These are phyloP conservation scores for Botryotinia narcissicola DNA, from an alignment of 2,329 filamentous ascomycete genomes.

Conservation along the genomic window DNA sequence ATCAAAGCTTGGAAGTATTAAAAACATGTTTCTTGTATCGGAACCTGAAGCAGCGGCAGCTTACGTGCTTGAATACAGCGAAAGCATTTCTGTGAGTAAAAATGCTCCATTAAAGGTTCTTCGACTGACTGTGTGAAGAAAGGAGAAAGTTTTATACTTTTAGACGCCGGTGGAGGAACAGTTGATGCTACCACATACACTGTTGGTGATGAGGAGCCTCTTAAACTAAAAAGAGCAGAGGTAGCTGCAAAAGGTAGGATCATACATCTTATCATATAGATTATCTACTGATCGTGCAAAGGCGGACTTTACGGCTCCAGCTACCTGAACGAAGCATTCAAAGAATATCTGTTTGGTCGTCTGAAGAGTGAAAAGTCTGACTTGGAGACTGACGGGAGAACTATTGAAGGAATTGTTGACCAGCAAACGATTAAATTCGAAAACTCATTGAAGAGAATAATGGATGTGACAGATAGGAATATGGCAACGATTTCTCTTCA, in stretches of 20 bases:
- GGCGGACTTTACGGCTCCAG: slow-evolving; percentile 24
- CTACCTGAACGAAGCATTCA: slow-evolving; percentile 26
- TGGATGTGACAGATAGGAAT: slow-evolving; percentile 1
- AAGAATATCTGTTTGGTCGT: slow-evolving; percentile 16
- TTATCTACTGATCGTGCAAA: background rate
- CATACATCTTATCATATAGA: background rate
- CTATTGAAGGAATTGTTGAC: slow-evolving; percentile 21
- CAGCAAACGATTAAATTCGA: slow-evolving; percentile 22
- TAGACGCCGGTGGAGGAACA: slow-evolving; percentile 35
- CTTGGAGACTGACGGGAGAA: slow-evolving; percentile 20
- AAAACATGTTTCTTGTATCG: slow-evolving; percentile 35
- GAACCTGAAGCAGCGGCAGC: slow-evolving; percentile 22
- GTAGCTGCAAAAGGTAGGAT: slow-evolving; percentile 27
- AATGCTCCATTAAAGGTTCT: background rate
- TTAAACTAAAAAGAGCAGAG: slow-evolving; percentile 29
- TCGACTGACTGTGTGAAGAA: slow-evolving; percentile 16
- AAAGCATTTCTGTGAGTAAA: slow-evolving; percentile 14
- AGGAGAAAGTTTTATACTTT: slow-evolving; percentile 30
- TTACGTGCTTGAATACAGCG: slow-evolving; percentile 19
- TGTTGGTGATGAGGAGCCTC: slow-evolving; percentile 26
- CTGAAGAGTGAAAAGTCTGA: slow-evolving; percentile 19
- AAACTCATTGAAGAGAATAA: slow-evolving; percentile 17
- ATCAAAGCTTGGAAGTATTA: slow-evolving; percentile 22
- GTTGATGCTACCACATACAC: slow-evolving; percentile 35
- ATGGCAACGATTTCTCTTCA: background rate